Percentiles rank a stretch among this genome's conserved stretches.
Conservation (phyloP, 176 grass and related monocot species). For the Triticum turgidum region DNA sequence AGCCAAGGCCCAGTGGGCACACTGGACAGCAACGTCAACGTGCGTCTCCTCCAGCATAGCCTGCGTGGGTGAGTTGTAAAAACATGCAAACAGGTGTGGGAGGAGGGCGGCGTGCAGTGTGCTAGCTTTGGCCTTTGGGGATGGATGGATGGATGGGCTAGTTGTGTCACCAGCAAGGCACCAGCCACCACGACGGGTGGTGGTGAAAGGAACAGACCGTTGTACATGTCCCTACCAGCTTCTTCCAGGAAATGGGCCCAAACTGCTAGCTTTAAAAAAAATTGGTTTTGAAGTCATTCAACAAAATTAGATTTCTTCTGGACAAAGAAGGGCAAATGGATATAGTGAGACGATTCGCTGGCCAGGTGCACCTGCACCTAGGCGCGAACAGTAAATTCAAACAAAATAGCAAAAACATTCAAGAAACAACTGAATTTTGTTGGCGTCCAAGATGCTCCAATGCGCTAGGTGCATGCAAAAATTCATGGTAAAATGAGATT, state of each 20-base stretch:
- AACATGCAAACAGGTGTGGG: background rate
- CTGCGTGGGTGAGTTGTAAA: slow-evolving; percentile 40
- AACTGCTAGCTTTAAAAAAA: too few species aligned
- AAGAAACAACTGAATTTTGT: too few species aligned
- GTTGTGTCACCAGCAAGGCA: slow-evolving; percentile 34
- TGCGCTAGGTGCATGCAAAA: too few species aligned
- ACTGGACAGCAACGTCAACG: slow-evolving; percentile 14
- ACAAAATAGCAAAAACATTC: too few species aligned
- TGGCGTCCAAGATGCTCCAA: too few species aligned
- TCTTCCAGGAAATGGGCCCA: too few species aligned
- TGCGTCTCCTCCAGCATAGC: background rate
- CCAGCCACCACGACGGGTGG: background rate
- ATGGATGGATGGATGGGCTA: background rate
- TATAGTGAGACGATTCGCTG: too few species aligned
- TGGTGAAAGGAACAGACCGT: slow-evolving; percentile 32
- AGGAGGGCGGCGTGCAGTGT: background rate
- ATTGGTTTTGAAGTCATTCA: background rate
- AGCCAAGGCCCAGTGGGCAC: background rate
- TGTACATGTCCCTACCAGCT: background rate
- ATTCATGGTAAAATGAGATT: too few species aligned
- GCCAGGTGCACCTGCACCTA: too few species aligned
- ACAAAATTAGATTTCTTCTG: background rate
- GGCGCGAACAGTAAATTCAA: too few species aligned
- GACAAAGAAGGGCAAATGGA: background rate
- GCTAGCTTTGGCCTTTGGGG: slow-evolving; percentile 14